Conservation (phyloP, 106 monocot genomes). For the Acanthochlamys bracteata region DNA sequence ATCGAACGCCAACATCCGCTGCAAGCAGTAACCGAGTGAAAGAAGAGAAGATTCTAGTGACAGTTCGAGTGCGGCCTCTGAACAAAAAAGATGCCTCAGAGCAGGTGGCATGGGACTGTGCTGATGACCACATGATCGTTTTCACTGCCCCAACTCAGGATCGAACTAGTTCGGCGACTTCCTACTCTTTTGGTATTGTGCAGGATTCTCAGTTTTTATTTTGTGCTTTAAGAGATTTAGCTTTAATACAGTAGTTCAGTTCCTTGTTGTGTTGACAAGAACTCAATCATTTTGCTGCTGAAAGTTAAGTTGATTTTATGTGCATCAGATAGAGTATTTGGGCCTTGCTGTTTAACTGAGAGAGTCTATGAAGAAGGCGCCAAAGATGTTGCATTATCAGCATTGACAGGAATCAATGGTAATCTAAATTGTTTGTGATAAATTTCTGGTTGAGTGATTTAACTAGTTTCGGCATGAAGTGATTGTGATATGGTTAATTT, state of each 20-base stretch:
- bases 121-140: constrained; percentile 52
- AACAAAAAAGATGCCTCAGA: constrained; percentile 71
- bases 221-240: neutral
- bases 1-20: constrained; percentile 37
- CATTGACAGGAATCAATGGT: constrained; percentile 95
- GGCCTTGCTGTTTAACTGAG: constrained; percentile 55
- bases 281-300: neutral
- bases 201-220: neutral
- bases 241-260: neutral
- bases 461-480: neutral
- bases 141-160: constrained; percentile 55
- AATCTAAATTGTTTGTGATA: constrained; percentile 1
- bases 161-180: constrained; percentile 33
- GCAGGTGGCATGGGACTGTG: constrained; percentile 78
- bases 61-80: constrained; percentile 76
- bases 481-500: constrained; percentile 1
- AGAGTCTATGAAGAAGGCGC: constrained; percentile 88
- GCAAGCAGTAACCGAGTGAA: constrained; percentile 45
- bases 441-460: neutral
- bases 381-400: constrained; percentile 82
- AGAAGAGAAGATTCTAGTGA: constrained; percentile 96
- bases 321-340: constrained; percentile 83
- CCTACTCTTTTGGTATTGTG: constrained; percentile 63
- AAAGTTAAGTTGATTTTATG: neutral
- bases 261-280: neutral